Conservation (phyloP, 345 rosid genomes). For the Cochlearia excelsa region DNA sequence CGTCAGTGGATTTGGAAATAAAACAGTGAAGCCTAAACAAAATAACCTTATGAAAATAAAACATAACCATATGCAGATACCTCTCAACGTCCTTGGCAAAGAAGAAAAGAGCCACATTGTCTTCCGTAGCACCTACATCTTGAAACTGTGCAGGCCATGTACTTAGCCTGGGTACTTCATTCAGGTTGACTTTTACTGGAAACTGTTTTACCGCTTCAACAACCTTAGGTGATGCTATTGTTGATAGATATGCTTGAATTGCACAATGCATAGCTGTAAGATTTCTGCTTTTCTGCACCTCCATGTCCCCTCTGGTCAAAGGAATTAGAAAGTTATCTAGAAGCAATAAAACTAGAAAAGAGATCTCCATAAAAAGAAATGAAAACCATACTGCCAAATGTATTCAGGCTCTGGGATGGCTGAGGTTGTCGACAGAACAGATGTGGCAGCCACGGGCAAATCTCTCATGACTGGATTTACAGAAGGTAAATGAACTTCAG, state of each 20-base stretch:
- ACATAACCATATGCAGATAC: slow-evolving; percentile 36
- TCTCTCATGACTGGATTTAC: slow-evolving; percentile 32
- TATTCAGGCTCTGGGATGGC: slow-evolving; percentile 78
- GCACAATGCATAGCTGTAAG: slow-evolving; percentile 48
- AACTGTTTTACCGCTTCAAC: slow-evolving; percentile 56
- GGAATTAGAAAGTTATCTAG: slow-evolving; percentile 26
- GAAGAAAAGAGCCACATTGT: slow-evolving; percentile 89
- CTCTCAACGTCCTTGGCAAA: slow-evolving; percentile 88
- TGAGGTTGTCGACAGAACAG: slow-evolving; percentile 39
- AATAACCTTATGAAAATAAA: slow-evolving; percentile 3
- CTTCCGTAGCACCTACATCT: slow-evolving; percentile 62
- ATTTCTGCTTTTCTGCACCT: slow-evolving; percentile 56
- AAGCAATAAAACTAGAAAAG: slow-evolving; percentile 6
- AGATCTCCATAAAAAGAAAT: slow-evolving; percentile 19
- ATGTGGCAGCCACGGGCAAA: slow-evolving; percentile 35
- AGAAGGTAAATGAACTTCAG: slow-evolving; percentile 37
- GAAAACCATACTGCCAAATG: slow-evolving; percentile 84
- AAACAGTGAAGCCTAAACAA: slow-evolving; percentile 18
- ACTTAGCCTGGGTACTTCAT: slow-evolving; percentile 74
- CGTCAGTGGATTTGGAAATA: slow-evolving; percentile 10
- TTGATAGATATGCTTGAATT: slow-evolving; percentile 76
- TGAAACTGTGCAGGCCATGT: slow-evolving; percentile 86
- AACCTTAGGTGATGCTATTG: slow-evolving; percentile 67
- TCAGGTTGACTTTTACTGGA: slow-evolving; percentile 55
- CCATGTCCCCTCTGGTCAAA: slow-evolving; percentile 75